Conservation (phyloP, 1,139 yeast species). For the Blastobotrys serpentis region DNA sequence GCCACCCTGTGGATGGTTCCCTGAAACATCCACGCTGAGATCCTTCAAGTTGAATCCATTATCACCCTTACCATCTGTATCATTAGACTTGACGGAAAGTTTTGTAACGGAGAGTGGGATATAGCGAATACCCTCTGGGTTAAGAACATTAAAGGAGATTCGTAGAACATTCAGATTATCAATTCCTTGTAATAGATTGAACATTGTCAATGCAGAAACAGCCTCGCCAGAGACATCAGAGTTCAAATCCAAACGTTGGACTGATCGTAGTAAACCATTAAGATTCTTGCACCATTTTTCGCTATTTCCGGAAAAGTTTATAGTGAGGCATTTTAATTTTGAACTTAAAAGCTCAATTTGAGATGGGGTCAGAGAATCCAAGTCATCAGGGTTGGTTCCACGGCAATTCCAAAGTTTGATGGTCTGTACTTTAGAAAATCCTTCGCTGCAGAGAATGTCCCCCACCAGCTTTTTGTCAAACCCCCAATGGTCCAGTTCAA, state of each 20-base stretch:
- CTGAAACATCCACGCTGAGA: slow-evolving; percentile 3
- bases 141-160: background rate
- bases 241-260: slow-evolving; percentile 3
- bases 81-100: slow-evolving; percentile 7
- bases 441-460: slow-evolving; percentile 5
- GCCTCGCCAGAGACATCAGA: background rate
- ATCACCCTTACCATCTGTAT: slow-evolving; percentile 3
- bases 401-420: slow-evolving; percentile 2
- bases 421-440: slow-evolving; percentile 1
- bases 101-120: slow-evolving; percentile 1
- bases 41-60: slow-evolving; percentile 1
- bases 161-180: background rate
- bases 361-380: background rate
- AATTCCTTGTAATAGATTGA: background rate
- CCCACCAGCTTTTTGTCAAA: background rate
- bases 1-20: background rate
- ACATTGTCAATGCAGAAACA: slow-evolving; percentile 1
- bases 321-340: slow-evolving; percentile 5
- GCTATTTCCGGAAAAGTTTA: background rate
- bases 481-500: slow-evolving; percentile 5
- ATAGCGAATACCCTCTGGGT: background rate
- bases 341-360: background rate
- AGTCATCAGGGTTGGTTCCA: background rate
- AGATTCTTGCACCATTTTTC: slow-evolving; percentile 2
- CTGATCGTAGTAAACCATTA: background rate